These are phyloP conservation scores for Penicillium herquei DNA, from an alignment of 495 filamentous ascomycete genomes.

Conservation along the genomic window DNA sequence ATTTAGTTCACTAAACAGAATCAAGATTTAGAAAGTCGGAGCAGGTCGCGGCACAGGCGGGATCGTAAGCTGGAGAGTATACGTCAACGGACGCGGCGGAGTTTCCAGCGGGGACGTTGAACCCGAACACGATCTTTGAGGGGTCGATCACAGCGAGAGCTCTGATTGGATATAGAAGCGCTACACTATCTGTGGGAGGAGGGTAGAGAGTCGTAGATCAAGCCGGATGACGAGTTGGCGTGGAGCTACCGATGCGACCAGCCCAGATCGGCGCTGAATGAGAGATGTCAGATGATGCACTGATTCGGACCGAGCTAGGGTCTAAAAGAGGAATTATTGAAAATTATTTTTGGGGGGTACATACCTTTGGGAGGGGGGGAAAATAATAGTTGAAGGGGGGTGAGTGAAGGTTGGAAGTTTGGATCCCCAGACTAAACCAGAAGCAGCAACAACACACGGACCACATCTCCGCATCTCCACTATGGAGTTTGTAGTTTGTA, in stretches of 20 bases:
- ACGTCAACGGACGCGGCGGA: slow-evolving; percentile 18
- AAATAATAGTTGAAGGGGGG: not conserved
- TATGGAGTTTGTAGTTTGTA: not conserved
- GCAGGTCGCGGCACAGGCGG: not conserved
- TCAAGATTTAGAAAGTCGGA: not conserved
- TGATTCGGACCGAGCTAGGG: slow-evolving; percentile 19
- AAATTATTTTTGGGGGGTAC: not conserved
- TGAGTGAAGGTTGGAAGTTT: not conserved
- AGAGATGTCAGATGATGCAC: slow-evolving; percentile 30
- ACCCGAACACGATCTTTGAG: slow-evolving; percentile 13
- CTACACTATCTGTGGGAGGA: slow-evolving; percentile 17
- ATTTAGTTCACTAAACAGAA: not conserved
- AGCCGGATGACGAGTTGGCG: slow-evolving; percentile 31
- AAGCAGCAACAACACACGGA: not conserved
- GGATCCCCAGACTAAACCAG: slow-evolving; percentile 1
- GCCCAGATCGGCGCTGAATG: slow-evolving; percentile 22
- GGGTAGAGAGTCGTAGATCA: slow-evolving; percentile 7
- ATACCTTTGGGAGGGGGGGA: not conserved
- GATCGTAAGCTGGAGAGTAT: slow-evolving; percentile 11
- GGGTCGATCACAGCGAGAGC: slow-evolving; percentile 10
- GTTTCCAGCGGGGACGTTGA: slow-evolving; percentile 21
- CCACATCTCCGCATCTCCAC: slow-evolving; percentile 8
- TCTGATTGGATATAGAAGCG: slow-evolving; percentile 32
- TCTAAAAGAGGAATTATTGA: not conserved
- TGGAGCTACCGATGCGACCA: slow-evolving; percentile 30